Base-by-base conservation (phyloP, 768 basidiomycete genomes). In the Lentinula edodes region DNA sequence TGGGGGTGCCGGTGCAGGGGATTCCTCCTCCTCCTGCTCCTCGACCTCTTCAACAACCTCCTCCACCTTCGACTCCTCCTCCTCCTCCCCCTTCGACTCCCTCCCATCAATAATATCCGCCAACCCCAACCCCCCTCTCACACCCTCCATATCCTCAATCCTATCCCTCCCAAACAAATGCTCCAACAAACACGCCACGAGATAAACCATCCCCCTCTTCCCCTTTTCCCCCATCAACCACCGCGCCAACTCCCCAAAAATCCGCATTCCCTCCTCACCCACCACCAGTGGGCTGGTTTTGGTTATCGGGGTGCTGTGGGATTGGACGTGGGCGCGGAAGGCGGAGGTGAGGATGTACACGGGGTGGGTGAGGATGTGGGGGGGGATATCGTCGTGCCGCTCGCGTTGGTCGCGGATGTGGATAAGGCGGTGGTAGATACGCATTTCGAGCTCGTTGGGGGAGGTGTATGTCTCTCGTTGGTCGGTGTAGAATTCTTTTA, bases 401-500 rank as follows among this genome's bases (percentile, higher is more conserved):
- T 90, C 90, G 64, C 74, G 83, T 67, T 90, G 89, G 71, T 95
- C 91, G 34, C 93, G 87, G 48, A 98, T 89, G 67, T 97, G 93
- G 34, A 91, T 88, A 35, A 98, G 84, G 52, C 95, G 86, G 69
- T 95, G 92, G 74, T 98, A 99, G 1, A 97, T 87, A 36, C 93
- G 87, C 87, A 99, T 97, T 73, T 99, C 96, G 51, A 98, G 83
- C 69, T 98, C 95, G 42, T 89, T 90, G 0, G 89, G 85, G 9
- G 89, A 90, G 66, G 86, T 75, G 63, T 88, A 88, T 45, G 76
- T 74, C 10, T 1, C 3, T 2, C 85, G 79, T 61, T 91, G 87
- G 68, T 97, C 95, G 64, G 91, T 87, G 69, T 97, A 96, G 67
- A 93, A 95, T 69, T 98, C 91, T 72, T 93, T 94, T 60, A 98